Percentiles rank a stretch among this genome's conserved stretches.
Conservation (phyloP, 2,329 filamentous ascomycete genomes). For the Coniochaeta sp. region DNA sequence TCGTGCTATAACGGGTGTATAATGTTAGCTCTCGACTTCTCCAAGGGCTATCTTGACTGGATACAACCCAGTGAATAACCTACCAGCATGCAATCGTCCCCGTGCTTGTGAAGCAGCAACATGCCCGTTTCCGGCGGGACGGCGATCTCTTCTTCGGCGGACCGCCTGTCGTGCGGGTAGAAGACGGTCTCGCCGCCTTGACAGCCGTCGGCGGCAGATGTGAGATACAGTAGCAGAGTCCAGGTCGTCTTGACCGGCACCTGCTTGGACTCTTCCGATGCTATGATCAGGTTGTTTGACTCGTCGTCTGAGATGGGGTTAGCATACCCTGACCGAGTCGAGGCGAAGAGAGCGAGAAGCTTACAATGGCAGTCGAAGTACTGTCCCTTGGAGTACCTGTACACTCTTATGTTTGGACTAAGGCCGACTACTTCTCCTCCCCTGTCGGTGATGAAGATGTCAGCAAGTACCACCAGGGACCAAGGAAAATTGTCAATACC, state of each 20-base stretch:
- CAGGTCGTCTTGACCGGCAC: constrained; percentile 69
- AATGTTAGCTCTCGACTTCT: background rate
- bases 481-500: constrained; percentile 24
- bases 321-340: background rate
- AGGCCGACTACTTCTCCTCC: constrained; percentile 77
- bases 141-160: constrained; percentile 57
- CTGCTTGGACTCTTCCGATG: constrained; percentile 27
- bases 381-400: constrained; percentile 78
- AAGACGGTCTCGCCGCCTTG: constrained; percentile 87
- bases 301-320: constrained; percentile 63
- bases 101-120: constrained; percentile 81
- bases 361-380: constrained; percentile 91
- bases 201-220: constrained; percentile 66
- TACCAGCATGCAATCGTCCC: constrained; percentile 76
- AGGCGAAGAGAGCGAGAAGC: constrained; percentile 23
- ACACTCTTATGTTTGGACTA: constrained; percentile 83
- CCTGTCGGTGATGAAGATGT: constrained; percentile 40
- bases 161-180: constrained; percentile 61
- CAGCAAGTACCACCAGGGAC: background rate
- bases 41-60: background rate
- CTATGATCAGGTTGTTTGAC: constrained; percentile 63
- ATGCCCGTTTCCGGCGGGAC: constrained; percentile 77
- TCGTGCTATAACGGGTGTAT: constrained; percentile 41
- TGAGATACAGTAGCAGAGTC: constrained; percentile 86
- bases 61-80: constrained; percentile 20